phyloP scores from a whole-genome alignment of 768 basidiomycete genomes.

The Lanmaoa pseudosensibilis region DNA sequence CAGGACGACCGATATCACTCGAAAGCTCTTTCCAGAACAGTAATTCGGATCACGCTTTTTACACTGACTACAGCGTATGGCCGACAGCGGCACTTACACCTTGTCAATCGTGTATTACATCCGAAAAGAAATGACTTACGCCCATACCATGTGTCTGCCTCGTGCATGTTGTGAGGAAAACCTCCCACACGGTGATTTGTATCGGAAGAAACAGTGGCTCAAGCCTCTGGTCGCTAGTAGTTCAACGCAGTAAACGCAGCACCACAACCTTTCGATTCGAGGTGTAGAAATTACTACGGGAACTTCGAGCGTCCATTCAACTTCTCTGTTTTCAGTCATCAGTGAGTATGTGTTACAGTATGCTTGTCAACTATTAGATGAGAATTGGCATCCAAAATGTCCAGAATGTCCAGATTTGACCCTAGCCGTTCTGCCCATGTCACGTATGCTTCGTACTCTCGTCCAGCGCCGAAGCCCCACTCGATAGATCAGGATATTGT shows the following conservation, averaged over 20 bases:
- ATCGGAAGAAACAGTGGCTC: background rate
- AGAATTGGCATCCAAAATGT: background rate
- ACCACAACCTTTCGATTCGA: background rate
- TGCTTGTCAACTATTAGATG: background rate
- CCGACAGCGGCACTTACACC: no score
- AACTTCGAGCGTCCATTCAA: background rate
- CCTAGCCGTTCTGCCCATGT: slow-evolving; percentile 4
- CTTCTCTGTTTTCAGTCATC: background rate
- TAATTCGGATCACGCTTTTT: background rate
- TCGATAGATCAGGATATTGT: slow-evolving; percentile 6
- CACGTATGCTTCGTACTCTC: slow-evolving; percentile 13
- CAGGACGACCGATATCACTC: background rate
- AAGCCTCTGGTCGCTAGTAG: background rate
- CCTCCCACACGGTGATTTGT: background rate
- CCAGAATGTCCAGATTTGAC: slow-evolving; percentile 23
- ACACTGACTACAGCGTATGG: background rate
- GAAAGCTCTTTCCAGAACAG: background rate
- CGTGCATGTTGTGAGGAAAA: no score
- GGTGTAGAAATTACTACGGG: background rate
- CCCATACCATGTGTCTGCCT: slow-evolving; percentile 23
- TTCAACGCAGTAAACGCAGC: slow-evolving; percentile 1
- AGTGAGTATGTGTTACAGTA: slow-evolving; percentile 10
- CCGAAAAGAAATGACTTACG: background rate
- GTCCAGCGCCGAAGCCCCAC: slow-evolving; percentile 7
- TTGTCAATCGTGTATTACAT: background rate